Percentiles rank a stretch among this genome's conserved stretches.
Evolutionary conservation across 495 filamentous ascomycete genomes (phyloP).

Genomic region (Achaetomiella virescens): DNA sequence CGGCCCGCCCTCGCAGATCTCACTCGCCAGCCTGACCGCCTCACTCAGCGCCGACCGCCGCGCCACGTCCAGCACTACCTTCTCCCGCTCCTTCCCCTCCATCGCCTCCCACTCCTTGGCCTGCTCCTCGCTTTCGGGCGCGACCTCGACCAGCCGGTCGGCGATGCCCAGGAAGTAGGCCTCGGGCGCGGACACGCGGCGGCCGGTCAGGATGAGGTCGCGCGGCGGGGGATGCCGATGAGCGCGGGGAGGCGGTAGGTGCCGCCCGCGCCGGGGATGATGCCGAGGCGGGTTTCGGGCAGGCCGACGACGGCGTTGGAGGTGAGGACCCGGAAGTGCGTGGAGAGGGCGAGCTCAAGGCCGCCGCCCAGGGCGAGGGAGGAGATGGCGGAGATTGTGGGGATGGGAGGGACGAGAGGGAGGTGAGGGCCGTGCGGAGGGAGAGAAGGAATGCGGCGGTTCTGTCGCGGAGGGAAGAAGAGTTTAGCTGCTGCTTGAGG

Average conservation of each 20-base stretch:
- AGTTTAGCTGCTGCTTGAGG: no score
- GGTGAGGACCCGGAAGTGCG: constrained; percentile 75
- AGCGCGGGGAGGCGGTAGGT: constrained; percentile 76
- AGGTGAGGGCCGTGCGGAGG: constrained; percentile 65
- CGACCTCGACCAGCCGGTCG: constrained; percentile 71
- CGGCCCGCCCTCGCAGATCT: constrained; percentile 84
- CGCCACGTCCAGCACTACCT: constrained; percentile 37
- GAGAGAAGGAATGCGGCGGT: constrained; percentile 66
- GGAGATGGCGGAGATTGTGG: constrained; percentile 79
- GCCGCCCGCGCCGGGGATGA: constrained; percentile 91
- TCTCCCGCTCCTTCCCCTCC: constrained; percentile 31
- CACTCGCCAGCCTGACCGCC: constrained; percentile 68
- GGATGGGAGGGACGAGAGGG: constrained; percentile 66
- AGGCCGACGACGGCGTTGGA: constrained; percentile 69
- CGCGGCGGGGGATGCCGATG: constrained; percentile 66
- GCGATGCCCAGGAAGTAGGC: constrained; percentile 79
- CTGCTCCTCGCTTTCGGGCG: constrained; percentile 49
- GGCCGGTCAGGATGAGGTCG: constrained; percentile 80
- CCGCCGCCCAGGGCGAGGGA: constrained; percentile 84
- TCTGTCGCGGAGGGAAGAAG: constrained; percentile 35
- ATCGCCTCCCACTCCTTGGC: constrained; percentile 30
- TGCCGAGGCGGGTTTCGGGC: constrained; percentile 85
- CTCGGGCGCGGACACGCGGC: constrained; percentile 69
- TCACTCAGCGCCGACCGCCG: constrained; percentile 60
- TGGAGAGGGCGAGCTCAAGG: constrained; percentile 81